Base-by-base conservation (phyloP, 352 stramenopile genomes). In the Phytopythium delawarense region DNA sequence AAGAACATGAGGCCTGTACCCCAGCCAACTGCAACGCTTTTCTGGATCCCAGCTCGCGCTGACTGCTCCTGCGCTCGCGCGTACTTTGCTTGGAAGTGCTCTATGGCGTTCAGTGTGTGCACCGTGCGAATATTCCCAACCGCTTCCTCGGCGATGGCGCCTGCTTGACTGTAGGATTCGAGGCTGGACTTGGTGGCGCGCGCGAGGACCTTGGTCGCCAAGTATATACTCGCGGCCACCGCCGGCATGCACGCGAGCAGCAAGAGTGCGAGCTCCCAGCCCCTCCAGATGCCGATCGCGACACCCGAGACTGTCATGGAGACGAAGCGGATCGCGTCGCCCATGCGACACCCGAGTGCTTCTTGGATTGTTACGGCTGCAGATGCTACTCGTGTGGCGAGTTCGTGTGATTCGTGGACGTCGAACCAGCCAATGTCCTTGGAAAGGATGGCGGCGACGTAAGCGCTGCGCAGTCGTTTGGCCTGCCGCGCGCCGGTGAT, bases 351-450 rank as follows among this genome's bases (percentile, higher is more conserved):
- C 6, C 75, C 68, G 64, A 83, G 76, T 4, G 71, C 74, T 39
- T 82, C 71, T 39, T 83, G 79, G 59, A 81, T 81, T 51, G 74
- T 75, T 15, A 80, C 65, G 0, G 71, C 77, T 18, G 79, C 69
- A 4, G 60, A 63, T 4, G 72, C 69, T 3, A 79, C 60, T 7
- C 75, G 75, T 61, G 62, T 74, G 4, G 64, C 73, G 1, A 84
- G 55, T 34, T 79, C 70, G 1, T 63, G 53, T 7, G 73, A 56
- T 12, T 81, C 67, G 49, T 72, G 57, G 28, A 59, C 45, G 44
- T 85, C 76, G 64, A 79, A 83, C 76, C 76, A 85, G 9, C 54
- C 52, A 12, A 85, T 78, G 25, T 85, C 68, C 57, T 81, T 49
- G 53, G 76, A 70, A 34, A 85, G 50, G 62, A 83, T 72, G 52